Percentiles rank a stretch among this genome's conserved stretches.
These are phyloP conservation scores for Musa beccarii DNA, from an alignment of 176 grass and related monocot genomes.

Conservation along the genomic window DNA sequence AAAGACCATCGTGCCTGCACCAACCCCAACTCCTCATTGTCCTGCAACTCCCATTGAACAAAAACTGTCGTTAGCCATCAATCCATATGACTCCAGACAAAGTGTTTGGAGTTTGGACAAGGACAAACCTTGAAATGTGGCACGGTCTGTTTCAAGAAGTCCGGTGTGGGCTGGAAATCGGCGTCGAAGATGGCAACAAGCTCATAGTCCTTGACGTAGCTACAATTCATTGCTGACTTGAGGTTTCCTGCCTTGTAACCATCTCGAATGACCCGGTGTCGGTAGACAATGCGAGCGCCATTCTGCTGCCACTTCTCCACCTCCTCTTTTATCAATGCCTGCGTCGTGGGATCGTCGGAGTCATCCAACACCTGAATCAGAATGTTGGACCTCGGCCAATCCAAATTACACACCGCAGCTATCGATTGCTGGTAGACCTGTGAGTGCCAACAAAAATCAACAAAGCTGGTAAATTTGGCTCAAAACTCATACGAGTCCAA, in stretches of 20 bases:
- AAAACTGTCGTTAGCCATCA: background rate
- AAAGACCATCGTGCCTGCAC: conserved; percentile 47
- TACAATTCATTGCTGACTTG: conserved; percentile 45
- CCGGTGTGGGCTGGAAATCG: conserved; percentile 38
- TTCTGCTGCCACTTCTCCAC: conserved; percentile 45
- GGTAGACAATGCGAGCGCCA: conserved; percentile 31
- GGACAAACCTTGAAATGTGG: conserved; percentile 45
- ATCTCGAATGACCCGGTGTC: conserved; percentile 37
- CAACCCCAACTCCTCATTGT: conserved; percentile 35
- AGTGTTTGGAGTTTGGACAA: background rate
- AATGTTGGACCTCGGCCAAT: conserved; percentile 40
- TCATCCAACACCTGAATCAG: conserved; percentile 46
- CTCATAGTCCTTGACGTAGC: conserved; percentile 48
- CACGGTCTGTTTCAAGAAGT: conserved; percentile 39
- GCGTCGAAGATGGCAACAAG: conserved; percentile 49
- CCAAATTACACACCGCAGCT: conserved; percentile 43
- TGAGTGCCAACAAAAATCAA: conserved; percentile 1
- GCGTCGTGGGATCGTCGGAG: conserved; percentile 32
- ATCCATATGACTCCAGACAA: background rate
- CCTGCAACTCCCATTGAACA: conserved; percentile 9
- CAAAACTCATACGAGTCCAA: conserved; percentile 4
- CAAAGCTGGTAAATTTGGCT: background rate
- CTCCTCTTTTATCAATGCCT: conserved; percentile 37
- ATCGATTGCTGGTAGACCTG: conserved; percentile 54
- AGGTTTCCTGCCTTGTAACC: conserved; percentile 52